Evolutionary conservation across 2,329 filamentous ascomycete species (phyloP).

Genomic region (Talaromyces funiculosus): DNA sequence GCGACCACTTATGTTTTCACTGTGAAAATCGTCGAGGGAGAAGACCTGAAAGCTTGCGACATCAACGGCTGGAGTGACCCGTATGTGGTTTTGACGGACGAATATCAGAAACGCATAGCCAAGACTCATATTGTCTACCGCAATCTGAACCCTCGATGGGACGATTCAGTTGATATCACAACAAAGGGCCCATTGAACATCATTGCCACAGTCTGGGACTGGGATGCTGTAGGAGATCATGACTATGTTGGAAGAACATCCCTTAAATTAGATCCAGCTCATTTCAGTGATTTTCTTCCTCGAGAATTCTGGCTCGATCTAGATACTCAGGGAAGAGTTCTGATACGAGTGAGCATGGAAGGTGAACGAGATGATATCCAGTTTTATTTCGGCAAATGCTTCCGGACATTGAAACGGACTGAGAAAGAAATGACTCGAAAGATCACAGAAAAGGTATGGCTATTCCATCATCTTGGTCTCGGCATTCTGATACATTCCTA

Average conservation of each 20-base stretch:
- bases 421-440: conserved; percentile 97
- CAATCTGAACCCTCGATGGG: conserved; percentile 91
- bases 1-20: conserved; percentile 93
- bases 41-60: conserved; percentile 97
- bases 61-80: conserved; percentile 91
- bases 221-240: conserved; percentile 93
- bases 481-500: neutral
- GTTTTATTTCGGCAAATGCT: conserved; percentile 97
- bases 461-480: neutral
- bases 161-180: conserved; percentile 93
- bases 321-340: conserved; percentile 83
- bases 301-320: conserved; percentile 97
- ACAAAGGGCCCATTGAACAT: conserved; percentile 87
- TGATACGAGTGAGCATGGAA: conserved; percentile 96
- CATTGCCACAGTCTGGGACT: conserved; percentile 97
- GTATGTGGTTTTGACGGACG: conserved; percentile 93
- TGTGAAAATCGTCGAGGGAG: conserved; percentile 95
- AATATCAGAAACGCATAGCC: conserved; percentile 92
- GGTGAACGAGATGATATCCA: conserved; percentile 97
- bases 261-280: conserved; percentile 92
- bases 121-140: conserved; percentile 90
- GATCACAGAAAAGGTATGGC: conserved; percentile 86
- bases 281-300: conserved; percentile 93
- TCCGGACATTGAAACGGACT: conserved; percentile 87
- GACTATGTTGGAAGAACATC: conserved; percentile 97